phyloP scores from a whole-genome alignment of 495 filamentous ascomycete genomes.

The Saxispiralis lemnorum region DNA sequence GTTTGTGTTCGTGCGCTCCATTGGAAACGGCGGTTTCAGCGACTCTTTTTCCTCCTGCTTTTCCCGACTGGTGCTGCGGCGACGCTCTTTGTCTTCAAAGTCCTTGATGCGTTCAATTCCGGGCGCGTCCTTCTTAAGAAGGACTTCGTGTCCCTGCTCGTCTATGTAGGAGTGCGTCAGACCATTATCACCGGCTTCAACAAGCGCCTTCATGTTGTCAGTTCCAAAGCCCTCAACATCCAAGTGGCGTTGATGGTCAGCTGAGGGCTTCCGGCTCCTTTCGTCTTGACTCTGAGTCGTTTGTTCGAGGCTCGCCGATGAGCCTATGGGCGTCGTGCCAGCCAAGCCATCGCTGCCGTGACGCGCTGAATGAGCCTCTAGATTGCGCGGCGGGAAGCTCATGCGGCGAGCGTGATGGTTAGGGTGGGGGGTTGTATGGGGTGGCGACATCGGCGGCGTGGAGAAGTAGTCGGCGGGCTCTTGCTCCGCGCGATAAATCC shows the following conservation, averaged over 20 bases:
- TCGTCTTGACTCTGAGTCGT: neutral
- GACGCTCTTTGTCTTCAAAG: neutral
- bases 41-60: neutral
- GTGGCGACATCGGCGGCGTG: neutral
- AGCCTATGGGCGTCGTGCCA: neutral
- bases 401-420: neutral
- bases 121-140: conserved; percentile 12
- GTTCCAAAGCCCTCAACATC: conserved; percentile 12
- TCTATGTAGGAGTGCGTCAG: conserved; percentile 10
- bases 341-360: neutral
- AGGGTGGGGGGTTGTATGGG: too few relatives aligned
- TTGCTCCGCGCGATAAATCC: conserved; percentile 16
- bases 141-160: conserved; percentile 2
- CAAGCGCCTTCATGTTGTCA: conserved; percentile 11
- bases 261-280: neutral
- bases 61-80: neutral
- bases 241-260: conserved; percentile 6
- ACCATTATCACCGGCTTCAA: conserved; percentile 3
- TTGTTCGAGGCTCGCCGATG: neutral
- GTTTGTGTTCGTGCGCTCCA: conserved; percentile 30
- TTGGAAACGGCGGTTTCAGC: conserved; percentile 10
- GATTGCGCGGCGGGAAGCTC: neutral
- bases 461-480: conserved; percentile 16
- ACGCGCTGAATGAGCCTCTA: neutral
- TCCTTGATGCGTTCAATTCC: conserved; percentile 2